These are phyloP conservation scores for Scytalidium sp. DNA, from an alignment of 2,329 filamentous ascomycete genomes.

Conservation along the genomic window DNA sequence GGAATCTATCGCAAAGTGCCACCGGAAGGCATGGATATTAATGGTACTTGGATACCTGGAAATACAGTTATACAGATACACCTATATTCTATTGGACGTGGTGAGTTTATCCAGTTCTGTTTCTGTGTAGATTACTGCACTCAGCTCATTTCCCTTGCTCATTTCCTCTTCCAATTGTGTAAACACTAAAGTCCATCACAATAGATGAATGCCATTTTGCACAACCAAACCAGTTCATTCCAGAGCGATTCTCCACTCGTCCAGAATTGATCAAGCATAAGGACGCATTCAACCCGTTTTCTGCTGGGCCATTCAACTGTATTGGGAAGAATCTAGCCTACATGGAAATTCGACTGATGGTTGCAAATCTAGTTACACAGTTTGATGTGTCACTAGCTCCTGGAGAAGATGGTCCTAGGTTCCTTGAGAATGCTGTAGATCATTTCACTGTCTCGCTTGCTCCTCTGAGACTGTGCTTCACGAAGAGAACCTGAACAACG, in stretches of 20 bases:
- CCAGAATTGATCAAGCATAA: slow-evolving; percentile 9
- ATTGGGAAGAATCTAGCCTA: slow-evolving; percentile 13
- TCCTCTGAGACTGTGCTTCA: too few species aligned
- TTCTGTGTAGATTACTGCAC: too few species aligned
- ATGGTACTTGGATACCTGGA: slow-evolving; percentile 4
- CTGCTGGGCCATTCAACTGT: slow-evolving; percentile 10
- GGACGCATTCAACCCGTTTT: slow-evolving; percentile 9
- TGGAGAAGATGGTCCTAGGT: not conserved
- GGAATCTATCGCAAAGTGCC: slow-evolving; percentile 2
- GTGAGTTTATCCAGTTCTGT: too few species aligned
- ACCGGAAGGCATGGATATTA: slow-evolving; percentile 3
- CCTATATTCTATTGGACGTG: too few species aligned
- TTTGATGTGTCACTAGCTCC: not conserved
- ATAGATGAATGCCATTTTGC: too few species aligned
- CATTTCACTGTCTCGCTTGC: too few species aligned
- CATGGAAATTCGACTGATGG: slow-evolving; percentile 15
- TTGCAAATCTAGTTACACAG: not conserved
- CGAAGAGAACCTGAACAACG: too few species aligned
- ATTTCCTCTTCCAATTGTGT: too few species aligned
- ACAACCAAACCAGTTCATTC: slow-evolving; percentile 10
- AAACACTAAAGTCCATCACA: too few species aligned
- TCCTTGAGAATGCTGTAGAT: not conserved
- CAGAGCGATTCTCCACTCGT: slow-evolving; percentile 29
- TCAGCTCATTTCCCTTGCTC: too few species aligned
- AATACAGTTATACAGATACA: too few species aligned